phyloP scores from a whole-genome alignment of 805 yeast genomes.

The Kazachstania kunashirensis region DNA sequence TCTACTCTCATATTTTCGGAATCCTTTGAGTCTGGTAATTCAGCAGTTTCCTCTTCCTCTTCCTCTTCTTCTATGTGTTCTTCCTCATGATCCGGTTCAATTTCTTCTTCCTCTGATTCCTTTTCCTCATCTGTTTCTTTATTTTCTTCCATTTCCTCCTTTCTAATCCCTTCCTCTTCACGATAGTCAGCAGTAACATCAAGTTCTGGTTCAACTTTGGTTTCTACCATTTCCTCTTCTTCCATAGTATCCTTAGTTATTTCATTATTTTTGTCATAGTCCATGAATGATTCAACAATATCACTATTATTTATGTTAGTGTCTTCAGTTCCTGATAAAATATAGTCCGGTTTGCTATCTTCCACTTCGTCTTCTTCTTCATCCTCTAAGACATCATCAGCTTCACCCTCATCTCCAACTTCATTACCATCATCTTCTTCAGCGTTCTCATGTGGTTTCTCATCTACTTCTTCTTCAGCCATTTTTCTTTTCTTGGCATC shows the following conservation, averaged over 20 bases:
- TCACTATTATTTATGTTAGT: too few relatives aligned
- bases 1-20: conserved; percentile 21
- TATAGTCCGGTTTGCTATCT: too few relatives aligned
- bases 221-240: too few relatives aligned
- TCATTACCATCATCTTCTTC: conserved; percentile 17
- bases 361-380: conserved; percentile 5
- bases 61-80: conserved; percentile 9
- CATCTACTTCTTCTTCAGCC: neutral
- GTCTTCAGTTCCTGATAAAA: too few relatives aligned
- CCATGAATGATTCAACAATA: too few relatives aligned
- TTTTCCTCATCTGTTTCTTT: conserved; percentile 13
- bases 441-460: conserved; percentile 5
- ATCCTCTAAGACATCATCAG: conserved; percentile 11
- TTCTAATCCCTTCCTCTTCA: conserved; percentile 8
- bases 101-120: conserved; percentile 19
- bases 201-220: neutral
- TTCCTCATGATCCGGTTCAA: neutral
- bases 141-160: conserved; percentile 14
- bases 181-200: neutral
- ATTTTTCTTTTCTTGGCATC: conserved; percentile 9
- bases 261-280: too few relatives aligned
- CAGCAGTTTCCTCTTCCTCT: conserved; percentile 7
- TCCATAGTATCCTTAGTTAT: too few relatives aligned
- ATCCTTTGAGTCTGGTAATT: conserved; percentile 13
- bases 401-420: conserved; percentile 23